Percentiles rank a stretch among this genome's conserved stretches.
These are phyloP conservation scores for Alternaria tenuissima DNA, from an alignment of 2,329 filamentous ascomycete genomes.

Conservation along the genomic window DNA sequence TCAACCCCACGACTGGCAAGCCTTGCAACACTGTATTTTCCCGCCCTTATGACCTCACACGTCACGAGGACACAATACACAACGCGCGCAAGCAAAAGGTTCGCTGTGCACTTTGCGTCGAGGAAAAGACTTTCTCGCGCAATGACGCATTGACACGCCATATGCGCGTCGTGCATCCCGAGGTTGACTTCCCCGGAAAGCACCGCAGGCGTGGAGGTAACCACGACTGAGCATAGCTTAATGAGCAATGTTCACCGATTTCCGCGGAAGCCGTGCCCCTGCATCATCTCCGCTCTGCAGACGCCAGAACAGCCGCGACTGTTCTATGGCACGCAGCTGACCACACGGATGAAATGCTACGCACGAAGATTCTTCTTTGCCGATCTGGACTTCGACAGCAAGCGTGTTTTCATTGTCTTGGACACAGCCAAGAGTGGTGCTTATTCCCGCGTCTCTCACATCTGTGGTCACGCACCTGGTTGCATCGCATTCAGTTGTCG, in stretches of 20 bases:
- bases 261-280: slow-evolving; percentile 16
- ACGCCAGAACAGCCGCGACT: slow-evolving; percentile 36
- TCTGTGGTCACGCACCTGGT: not conserved
- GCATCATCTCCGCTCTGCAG: slow-evolving; percentile 17
- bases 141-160: slow-evolving; percentile 94
- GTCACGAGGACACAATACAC: slow-evolving; percentile 98
- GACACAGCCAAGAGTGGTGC: not conserved
- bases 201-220: slow-evolving; percentile 54
- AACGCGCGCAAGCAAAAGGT: slow-evolving; percentile 95
- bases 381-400: slow-evolving; percentile 4
- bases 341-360: slow-evolving; percentile 14
- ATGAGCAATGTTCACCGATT: slow-evolving; percentile 26
- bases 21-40: slow-evolving; percentile 95
- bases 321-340: slow-evolving; percentile 22
- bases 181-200: slow-evolving; percentile 82
- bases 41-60: slow-evolving; percentile 91
- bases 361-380: slow-evolving; percentile 15
- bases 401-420: not conserved
- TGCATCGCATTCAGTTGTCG: slow-evolving; percentile 21
- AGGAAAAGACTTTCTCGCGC: slow-evolving; percentile 96
- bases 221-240: slow-evolving; percentile 38
- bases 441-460: slow-evolving; percentile 7
- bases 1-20: slow-evolving; percentile 94
- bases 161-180: slow-evolving; percentile 92
- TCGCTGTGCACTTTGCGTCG: slow-evolving; percentile 87